phyloP scores from a whole-genome alignment of 2,329 filamentous ascomycete species.

The Tolypocladium endophyticum region DNA sequence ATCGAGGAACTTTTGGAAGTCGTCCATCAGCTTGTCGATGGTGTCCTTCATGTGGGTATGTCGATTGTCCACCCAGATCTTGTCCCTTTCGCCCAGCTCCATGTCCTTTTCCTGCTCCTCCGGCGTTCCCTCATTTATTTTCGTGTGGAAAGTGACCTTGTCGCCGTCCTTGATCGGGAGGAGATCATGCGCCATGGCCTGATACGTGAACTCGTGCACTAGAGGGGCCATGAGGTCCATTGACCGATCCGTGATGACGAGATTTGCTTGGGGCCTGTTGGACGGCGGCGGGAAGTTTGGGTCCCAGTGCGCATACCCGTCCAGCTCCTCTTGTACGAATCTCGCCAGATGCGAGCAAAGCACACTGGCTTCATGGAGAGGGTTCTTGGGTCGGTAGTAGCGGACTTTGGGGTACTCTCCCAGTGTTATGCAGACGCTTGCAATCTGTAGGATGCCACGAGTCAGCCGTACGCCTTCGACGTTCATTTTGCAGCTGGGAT shows the following conservation, averaged over 20 bases:
- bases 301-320: conserved; percentile 78
- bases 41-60: conserved; percentile 98
- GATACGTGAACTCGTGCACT: conserved; percentile 94
- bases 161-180: conserved; percentile 81
- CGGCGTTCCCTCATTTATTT: conserved; percentile 61
- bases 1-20: conserved; percentile 85
- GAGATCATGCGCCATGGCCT: conserved; percentile 94
- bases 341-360: conserved; percentile 79
- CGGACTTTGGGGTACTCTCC: conserved; percentile 90
- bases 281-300: conserved; percentile 74
- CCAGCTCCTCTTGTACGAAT: conserved; percentile 85
- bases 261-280: conserved; percentile 66
- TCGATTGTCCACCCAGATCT: conserved; percentile 89
- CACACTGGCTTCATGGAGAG: conserved; percentile 78
- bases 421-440: conserved; percentile 72
- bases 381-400: conserved; percentile 69
- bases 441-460: conserved; percentile 16
- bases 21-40: conserved; percentile 81
- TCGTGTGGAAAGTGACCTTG: conserved; percentile 75
- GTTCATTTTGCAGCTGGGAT: neutral
- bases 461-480: neutral
- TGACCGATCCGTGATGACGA: conserved; percentile 81
- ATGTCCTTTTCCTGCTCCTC: conserved; percentile 78
- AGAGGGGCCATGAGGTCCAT: conserved; percentile 87
- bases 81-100: conserved; percentile 83